Evolutionary conservation across 306 rosid species (phyloP).

Genomic region (Gastrolobium villosum): DNA sequence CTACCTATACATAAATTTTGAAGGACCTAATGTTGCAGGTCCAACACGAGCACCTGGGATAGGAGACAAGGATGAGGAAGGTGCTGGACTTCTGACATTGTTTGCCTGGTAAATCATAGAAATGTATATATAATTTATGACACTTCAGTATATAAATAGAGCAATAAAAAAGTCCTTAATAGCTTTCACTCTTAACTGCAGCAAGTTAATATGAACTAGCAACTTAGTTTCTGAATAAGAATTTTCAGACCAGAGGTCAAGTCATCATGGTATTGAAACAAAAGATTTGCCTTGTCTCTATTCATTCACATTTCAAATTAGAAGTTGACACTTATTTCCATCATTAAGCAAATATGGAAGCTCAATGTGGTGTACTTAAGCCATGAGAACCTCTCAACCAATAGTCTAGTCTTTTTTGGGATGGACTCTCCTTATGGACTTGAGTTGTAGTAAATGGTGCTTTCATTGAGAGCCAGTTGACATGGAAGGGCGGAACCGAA

Average conservation of each 20-base stretch:
- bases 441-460: conserved; percentile 20
- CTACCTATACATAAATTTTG: conserved; percentile 95
- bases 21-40: conserved; percentile 76
- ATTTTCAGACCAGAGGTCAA: conserved; percentile 19
- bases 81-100: conserved; percentile 65
- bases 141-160: neutral
- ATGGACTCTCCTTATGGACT: neutral
- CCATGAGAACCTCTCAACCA: neutral
- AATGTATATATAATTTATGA: conserved; percentile 11
- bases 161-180: conserved; percentile 8
- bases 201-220: conserved; percentile 26
- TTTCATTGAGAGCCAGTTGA: conserved; percentile 15
- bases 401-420: neutral
- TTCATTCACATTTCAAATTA: conserved; percentile 31
- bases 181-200: conserved; percentile 38
- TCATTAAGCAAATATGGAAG: conserved; percentile 21
- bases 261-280: conserved; percentile 36
- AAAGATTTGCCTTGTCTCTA: conserved; percentile 9
- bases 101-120: conserved; percentile 70
- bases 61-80: conserved; percentile 70
- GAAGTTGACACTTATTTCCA: conserved; percentile 10
- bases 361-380: conserved; percentile 17
- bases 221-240: conserved; percentile 19
- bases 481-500: neutral
- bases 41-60: conserved; percentile 76